phyloP scores from a whole-genome alignment of 768 basidiomycete genomes.

The Rhizopogon sp. region DNA sequence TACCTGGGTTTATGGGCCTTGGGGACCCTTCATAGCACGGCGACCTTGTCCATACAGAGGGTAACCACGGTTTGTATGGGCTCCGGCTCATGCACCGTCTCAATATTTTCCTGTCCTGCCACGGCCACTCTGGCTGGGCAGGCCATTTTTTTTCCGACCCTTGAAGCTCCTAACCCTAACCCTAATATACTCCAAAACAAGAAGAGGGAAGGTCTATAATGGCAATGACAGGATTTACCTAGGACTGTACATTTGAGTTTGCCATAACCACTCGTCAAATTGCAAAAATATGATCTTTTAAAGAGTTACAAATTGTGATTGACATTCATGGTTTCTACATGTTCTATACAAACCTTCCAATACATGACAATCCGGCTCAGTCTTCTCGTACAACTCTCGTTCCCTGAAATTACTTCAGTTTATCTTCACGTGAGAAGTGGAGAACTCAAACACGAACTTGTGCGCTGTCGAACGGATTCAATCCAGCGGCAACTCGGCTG shows the following conservation, averaged over 20 bases:
- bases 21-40: constrained; percentile 62
- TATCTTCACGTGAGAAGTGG: background rate
- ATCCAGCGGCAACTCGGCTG: constrained; percentile 67
- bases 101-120: constrained; percentile 70
- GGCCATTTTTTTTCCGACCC: constrained; percentile 39
- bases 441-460: constrained; percentile 19
- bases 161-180: constrained; percentile 41
- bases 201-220: too few relatives aligned
- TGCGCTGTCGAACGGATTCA: constrained; percentile 38
- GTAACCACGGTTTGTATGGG: constrained; percentile 55
- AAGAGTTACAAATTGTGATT: too few relatives aligned
- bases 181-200: constrained; percentile 16
- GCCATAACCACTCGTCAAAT: too few relatives aligned
- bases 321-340: too few relatives aligned
- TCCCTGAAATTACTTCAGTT: constrained; percentile 7
- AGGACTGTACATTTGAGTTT: too few relatives aligned
- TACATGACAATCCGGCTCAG: background rate
- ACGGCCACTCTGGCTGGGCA: constrained; percentile 59
- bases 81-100: constrained; percentile 69
- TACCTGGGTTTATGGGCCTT: constrained; percentile 48
- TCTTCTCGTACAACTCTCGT: constrained; percentile 18
- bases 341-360: too few relatives aligned
- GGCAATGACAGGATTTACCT: too few relatives aligned
- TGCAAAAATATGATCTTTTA: too few relatives aligned
- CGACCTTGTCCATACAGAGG: constrained; percentile 66